These are phyloP conservation scores for Halenospora varia DNA, from an alignment of 495 filamentous ascomycete species.

Conservation along the genomic window DNA sequence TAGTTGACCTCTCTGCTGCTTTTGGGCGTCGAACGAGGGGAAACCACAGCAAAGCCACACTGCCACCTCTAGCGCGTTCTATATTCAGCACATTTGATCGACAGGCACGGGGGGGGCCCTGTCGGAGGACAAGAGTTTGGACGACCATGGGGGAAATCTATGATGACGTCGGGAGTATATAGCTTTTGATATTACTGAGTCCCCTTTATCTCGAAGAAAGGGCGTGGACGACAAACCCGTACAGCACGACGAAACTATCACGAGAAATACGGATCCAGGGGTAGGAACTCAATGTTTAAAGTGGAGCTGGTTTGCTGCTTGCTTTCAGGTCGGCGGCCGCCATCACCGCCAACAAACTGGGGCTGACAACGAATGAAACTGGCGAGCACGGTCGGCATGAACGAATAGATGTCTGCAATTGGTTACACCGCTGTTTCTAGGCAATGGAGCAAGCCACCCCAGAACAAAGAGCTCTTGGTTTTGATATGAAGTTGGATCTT, in stretches of 20 bases:
- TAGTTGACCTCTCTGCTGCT: neutral
- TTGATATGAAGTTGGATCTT: no score
- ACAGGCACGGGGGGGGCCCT: neutral
- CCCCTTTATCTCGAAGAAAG: no score
- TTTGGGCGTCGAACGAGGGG: neutral
- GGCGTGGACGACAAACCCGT: neutral
- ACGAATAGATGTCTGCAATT: neutral
- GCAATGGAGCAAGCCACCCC: no score
- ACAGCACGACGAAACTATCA: no score
- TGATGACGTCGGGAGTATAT: neutral
- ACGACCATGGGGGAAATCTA: neutral
- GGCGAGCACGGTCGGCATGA: neutral
- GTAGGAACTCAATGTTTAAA: neutral
- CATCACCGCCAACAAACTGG: neutral
- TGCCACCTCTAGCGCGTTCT: neutral
- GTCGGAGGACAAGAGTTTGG: neutral
- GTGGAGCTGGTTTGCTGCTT: neutral
- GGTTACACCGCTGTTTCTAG: neutral
- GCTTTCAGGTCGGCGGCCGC: no score
- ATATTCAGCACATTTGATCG: neutral
- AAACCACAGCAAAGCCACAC: neutral
- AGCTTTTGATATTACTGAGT: no score
- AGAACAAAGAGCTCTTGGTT: no score
- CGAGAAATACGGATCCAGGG: neutral
- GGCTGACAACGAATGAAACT: neutral